Conservation (phyloP, 805 yeast genomes). For the Scheffersomyces amazonensis region DNA sequence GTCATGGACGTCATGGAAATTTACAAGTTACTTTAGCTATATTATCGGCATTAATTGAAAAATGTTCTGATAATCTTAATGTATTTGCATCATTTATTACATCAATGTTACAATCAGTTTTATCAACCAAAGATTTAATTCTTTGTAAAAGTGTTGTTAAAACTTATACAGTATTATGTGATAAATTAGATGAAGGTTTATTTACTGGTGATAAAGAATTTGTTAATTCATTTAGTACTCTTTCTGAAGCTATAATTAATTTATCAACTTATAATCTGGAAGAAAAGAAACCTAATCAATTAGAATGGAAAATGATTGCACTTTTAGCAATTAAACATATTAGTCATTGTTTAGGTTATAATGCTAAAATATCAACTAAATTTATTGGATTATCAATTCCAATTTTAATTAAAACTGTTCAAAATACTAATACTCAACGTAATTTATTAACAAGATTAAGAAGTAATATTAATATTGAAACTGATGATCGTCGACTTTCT, state of each 20-base stretch:
- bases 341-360: conserved; percentile 35
- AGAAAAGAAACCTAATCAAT: conserved; percentile 21
- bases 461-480: conserved; percentile 24
- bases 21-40: conserved; percentile 78
- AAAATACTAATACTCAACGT: conserved; percentile 14
- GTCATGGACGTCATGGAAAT: conserved; percentile 69
- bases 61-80: conserved; percentile 80
- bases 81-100: conserved; percentile 73
- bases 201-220: conserved; percentile 65
- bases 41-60: conserved; percentile 62
- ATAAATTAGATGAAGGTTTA: conserved; percentile 56
- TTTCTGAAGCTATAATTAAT: conserved; percentile 20
- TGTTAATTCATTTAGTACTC: conserved; percentile 42
- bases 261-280: conserved; percentile 8
- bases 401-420: conserved; percentile 35
- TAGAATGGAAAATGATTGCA: conserved; percentile 47
- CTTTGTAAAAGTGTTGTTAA: conserved; percentile 52
- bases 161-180: conserved; percentile 44
- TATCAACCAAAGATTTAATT: conserved; percentile 57
- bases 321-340: conserved; percentile 38
- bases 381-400: conserved; percentile 35
- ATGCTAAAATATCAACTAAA: conserved; percentile 21
- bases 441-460: conserved; percentile 20
- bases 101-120: conserved; percentile 50
- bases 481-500: conserved; percentile 20